Evolutionary conservation across 2,329 filamentous ascomycete species (phyloP), one percentile per base, ranked within the genome.

Genomic region (Talaromyces atroroseus): DNA sequence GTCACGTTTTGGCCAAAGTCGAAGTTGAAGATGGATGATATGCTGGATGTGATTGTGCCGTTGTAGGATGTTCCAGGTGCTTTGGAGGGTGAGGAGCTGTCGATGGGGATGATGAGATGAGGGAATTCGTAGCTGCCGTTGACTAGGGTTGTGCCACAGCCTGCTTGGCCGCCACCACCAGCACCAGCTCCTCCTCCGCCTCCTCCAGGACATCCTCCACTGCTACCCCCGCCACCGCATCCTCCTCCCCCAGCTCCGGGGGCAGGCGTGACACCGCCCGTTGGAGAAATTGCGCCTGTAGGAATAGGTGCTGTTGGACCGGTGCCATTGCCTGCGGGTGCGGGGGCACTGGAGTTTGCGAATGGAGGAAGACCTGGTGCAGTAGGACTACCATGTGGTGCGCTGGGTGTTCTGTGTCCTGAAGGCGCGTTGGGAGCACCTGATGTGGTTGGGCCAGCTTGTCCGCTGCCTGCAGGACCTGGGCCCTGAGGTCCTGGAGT

Each of bases 21-120:
- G 71, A 89, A 89, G 74, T 87, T 87, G 79, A 86, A 88, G 65
- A 88, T 80, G 12, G 80, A 80, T 10, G 80, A 81, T 49, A 81
- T 69, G 20, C 70, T 74, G 18, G 75, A 69, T 12, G 79, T 80
- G 38, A 86, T 74, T 11, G 78, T 77, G 53, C 83, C 84, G 60
- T 81, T 79, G 71, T 75, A 80, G 1, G 76, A 77, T 1, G 79
- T 82, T 7, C 84, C 83, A 45, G 72, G 71, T 0, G 80, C 73
- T 3, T 71, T 76, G 66, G 79, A 69, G 0, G 84, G 82, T 16
- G 78, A 71, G 16, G 75, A 70, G 2, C 78, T 79, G 70, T 84
- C 77, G 60, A 88, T 70, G 5, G 83, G 80, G 32, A 87, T 69
- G 64, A 88, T 86, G 56, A 87, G 74, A 63, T 86, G 81, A 10